Percentiles rank a stretch among this genome's conserved stretches.
These are phyloP conservation scores for Ramularia endophylla DNA, from an alignment of 2,329 filamentous ascomycete species.

Conservation along the genomic window DNA sequence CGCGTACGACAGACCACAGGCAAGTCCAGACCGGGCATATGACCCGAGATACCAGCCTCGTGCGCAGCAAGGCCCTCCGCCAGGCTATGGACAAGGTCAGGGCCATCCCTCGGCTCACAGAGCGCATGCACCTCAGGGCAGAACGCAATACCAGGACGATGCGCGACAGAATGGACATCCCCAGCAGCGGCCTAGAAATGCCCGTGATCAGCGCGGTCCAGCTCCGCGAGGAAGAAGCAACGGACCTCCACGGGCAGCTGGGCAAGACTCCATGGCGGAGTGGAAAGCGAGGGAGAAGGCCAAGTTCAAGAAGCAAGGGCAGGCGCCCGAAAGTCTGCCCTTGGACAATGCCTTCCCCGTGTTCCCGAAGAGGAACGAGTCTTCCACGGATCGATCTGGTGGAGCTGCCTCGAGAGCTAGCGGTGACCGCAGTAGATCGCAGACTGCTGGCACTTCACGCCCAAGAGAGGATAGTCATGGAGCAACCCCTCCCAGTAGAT, in stretches of 20 bases:
- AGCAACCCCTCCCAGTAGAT: background rate
- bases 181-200: slow-evolving; percentile 5
- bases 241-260: background rate
- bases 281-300: slow-evolving; percentile 30
- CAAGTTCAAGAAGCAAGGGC: slow-evolving; percentile 24
- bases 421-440: slow-evolving; percentile 15
- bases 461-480: slow-evolving; percentile 10
- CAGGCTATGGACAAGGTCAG: slow-evolving; percentile 10
- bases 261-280: slow-evolving; percentile 26
- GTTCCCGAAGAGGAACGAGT: slow-evolving; percentile 34
- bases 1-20: slow-evolving; percentile 10
- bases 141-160: background rate
- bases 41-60: slow-evolving; percentile 25
- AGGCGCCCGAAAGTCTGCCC: slow-evolving; percentile 24
- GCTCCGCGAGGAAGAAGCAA: background rate
- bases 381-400: slow-evolving; percentile 9
- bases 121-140: background rate
- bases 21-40: slow-evolving; percentile 17
- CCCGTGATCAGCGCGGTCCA: slow-evolving; percentile 3
- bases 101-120: slow-evolving; percentile 4
- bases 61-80: slow-evolving; percentile 15
- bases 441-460: slow-evolving; percentile 8
- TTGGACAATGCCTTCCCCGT: slow-evolving; percentile 46
- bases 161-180: slow-evolving; percentile 5
- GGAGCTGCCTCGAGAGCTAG: slow-evolving; percentile 14